These are phyloP conservation scores for Grosmannia clavigera DNA, from an alignment of 2,329 filamentous ascomycete genomes.

Conservation along the genomic window DNA sequence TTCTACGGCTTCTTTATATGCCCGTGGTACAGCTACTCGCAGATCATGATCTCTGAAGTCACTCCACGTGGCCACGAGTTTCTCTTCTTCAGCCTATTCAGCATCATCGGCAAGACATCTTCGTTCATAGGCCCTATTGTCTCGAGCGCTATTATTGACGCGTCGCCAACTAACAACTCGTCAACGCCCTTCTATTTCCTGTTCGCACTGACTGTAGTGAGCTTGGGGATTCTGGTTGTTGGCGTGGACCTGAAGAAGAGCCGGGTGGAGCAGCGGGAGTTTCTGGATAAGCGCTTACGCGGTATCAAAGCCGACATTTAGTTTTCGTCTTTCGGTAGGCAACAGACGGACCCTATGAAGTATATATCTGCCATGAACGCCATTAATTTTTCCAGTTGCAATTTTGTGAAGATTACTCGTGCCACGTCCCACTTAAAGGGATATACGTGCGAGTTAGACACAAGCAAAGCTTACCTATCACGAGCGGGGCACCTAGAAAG, in stretches of 20 bases:
- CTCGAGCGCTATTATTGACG: constrained; percentile 14
- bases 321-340: too few species aligned
- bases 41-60: constrained; percentile 15
- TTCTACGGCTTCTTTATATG: constrained; percentile 1
- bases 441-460: too few species aligned
- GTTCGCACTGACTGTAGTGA: not conserved
- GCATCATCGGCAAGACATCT: constrained; percentile 14
- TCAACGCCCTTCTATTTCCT: constrained; percentile 1
- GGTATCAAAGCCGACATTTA: too few species aligned
- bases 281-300: not conserved
- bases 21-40: constrained; percentile 3
- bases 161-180: not conserved
- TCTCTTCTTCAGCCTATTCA: constrained; percentile 15
- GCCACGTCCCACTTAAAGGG: too few species aligned
- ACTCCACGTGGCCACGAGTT: constrained; percentile 13
- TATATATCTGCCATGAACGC: too few species aligned
- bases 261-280: not conserved
- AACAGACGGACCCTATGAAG: too few species aligned
- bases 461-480: too few species aligned
- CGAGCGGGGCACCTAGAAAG: too few species aligned
- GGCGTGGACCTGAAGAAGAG: constrained; percentile 3
- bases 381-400: too few species aligned
- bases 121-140: constrained; percentile 15
- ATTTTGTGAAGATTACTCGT: too few species aligned
- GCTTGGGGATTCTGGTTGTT: not conserved